Evolutionary conservation across 805 yeast species (phyloP).

Genomic region (Starmerella etchellsii): DNA sequence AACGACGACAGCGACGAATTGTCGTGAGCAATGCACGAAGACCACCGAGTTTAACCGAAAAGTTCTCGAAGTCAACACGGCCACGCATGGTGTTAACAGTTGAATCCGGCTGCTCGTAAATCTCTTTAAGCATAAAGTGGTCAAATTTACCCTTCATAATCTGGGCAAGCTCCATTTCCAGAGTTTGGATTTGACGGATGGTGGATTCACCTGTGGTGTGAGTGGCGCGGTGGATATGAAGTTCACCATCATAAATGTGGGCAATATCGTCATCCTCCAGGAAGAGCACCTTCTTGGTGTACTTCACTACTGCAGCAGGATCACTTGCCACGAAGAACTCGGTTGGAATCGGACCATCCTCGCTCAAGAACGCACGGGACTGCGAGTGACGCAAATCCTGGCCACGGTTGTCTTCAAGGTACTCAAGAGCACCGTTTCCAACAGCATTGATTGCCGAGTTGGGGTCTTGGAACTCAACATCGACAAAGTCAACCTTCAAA

Average conservation of each 20-base stretch:
- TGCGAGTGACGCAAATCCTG: constrained; percentile 64
- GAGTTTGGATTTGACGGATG: constrained; percentile 87
- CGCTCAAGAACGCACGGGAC: constrained; percentile 92
- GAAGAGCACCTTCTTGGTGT: constrained; percentile 91
- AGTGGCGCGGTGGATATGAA: constrained; percentile 94
- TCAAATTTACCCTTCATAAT: constrained; percentile 95
- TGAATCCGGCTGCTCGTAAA: constrained; percentile 96
- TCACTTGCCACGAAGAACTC: constrained; percentile 95
- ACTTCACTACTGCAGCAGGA: constrained; percentile 91
- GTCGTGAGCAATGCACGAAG: constrained; percentile 71
- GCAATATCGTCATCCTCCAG: constrained; percentile 98
- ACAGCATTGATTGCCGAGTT: constrained; percentile 16
- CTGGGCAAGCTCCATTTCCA: constrained; percentile 93
- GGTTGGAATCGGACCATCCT: constrained; percentile 89
- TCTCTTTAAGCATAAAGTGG: constrained; percentile 98
- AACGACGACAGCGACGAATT: constrained; percentile 85
- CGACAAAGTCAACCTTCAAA: constrained; percentile 94
- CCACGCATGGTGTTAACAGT: constrained; percentile 99
- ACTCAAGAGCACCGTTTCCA: constrained; percentile 21
- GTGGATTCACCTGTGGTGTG: constrained; percentile 74
- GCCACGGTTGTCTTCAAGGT: constrained; percentile 39
- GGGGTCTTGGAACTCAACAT: constrained; percentile 83
- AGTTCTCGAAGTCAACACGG: constrained; percentile 81
- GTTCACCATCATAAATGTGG: constrained; percentile 93
- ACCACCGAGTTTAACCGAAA: constrained; percentile 76